Evolutionary conservation across 163 green algal species (phyloP), one percentile per base, ranked within the genome.

Genomic region (Volvox carteri): DNA sequence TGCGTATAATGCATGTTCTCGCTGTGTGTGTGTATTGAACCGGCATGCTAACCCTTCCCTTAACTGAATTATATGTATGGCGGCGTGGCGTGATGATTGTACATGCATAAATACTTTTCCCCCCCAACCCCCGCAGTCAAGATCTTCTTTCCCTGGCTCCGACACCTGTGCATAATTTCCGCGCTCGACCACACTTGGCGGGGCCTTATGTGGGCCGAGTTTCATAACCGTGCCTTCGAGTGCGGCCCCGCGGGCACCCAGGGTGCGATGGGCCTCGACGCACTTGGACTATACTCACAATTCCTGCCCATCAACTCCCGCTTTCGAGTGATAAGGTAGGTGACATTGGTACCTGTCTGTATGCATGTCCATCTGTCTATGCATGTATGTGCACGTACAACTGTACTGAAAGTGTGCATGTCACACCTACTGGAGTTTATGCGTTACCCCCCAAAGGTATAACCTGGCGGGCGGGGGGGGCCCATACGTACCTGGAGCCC

Each of bases 101-200:
- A n/a, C n/a, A n/a, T n/a, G n/a, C n/a, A n/a, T n/a, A n/a, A n/a
- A n/a, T n/a, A n/a, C n/a, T n/a, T n/a, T n/a, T n/a, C n/a, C n/a
- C n/a, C n/a, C n/a, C n/a, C n/a, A n/a, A n/a, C n/a, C 11, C 4
- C 44, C 44, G 1, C 70, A 88, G 84, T 75, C 70, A 35, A 72
- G 35, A 65, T 92, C 9, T 39, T 39, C 35, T 39, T 92, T 42
- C 58, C 62, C 6, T 90, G 90, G 74, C 42, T 92, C 19, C 39
- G 72, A 2, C 52, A 75, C 16, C 84, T 94, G 86, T 67, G 86
- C 1, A 86, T 72, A 73, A 75, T 92, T 56, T 92, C 87, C 14
- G 92, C 90, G 1, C 83, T 93, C 65, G 92, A 92, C 70, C 90
- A 90, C 68, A 42, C 83, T 23, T 94, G 85, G 84, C 68, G 83